Evolutionary conservation across 176 grass and related monocot genomes (phyloP).

Genomic region (Juncus inflexus): DNA sequence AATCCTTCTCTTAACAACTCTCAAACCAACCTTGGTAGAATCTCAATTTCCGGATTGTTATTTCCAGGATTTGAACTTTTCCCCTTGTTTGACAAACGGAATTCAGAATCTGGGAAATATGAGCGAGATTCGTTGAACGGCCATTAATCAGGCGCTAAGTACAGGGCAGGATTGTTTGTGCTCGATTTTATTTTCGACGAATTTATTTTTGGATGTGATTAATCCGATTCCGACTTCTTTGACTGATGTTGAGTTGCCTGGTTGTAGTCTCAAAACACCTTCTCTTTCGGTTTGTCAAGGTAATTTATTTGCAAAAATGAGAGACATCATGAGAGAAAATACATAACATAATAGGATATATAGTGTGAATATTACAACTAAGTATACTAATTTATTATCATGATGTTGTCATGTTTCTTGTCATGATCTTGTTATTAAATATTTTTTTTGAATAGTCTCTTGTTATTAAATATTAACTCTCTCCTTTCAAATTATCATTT

Average conservation of each 20-base stretch:
- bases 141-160: constrained; percentile 24
- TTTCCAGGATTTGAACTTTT: constrained; percentile 23
- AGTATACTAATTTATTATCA: not conserved
- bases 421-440: too few species aligned
- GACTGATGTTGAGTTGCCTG: constrained; percentile 9
- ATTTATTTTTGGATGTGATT: constrained; percentile 16
- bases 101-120: not conserved
- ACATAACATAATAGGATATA: not conserved
- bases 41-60: constrained; percentile 20
- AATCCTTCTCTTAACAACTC: constrained; percentile 1
- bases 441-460: too few species aligned
- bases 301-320: not conserved
- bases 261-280: constrained; percentile 5
- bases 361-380: not conserved
- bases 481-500: too few species aligned
- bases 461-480: too few species aligned
- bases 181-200: constrained; percentile 24
- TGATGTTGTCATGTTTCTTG: too few species aligned
- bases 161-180: constrained; percentile 19
- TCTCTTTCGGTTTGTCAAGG: constrained; percentile 24
- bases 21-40: not conserved
- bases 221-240: constrained; percentile 8
- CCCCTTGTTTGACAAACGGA: constrained; percentile 18
- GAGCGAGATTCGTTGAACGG: constrained; percentile 18
- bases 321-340: not conserved